These are phyloP conservation scores for Larix sibirica DNA, from an alignment of 83 land plant genomes.

Conservation along the genomic window DNA sequence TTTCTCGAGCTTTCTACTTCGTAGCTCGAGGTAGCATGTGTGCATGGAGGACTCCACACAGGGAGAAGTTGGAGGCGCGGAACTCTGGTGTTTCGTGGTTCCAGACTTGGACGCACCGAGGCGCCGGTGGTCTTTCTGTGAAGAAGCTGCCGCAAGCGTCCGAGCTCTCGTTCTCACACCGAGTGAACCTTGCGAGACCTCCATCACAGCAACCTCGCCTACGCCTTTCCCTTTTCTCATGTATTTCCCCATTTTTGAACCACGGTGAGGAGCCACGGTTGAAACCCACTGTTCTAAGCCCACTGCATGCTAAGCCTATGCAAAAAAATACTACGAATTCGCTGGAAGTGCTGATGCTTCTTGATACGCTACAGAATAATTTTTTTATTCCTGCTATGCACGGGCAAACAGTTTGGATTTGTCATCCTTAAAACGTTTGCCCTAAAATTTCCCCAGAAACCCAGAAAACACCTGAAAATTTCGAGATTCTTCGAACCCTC, in stretches of 20 bases:
- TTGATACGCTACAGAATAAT: too few species aligned
- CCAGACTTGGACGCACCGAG: not conserved
- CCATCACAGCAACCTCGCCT: slow-evolving; percentile 29
- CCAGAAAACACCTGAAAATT: too few species aligned
- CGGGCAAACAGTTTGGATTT: too few species aligned
- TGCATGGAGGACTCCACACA: slow-evolving; percentile 5
- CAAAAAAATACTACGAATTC: too few species aligned
- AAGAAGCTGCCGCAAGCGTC: slow-evolving; percentile 12
- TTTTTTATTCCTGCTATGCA: too few species aligned
- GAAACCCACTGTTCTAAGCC: not conserved
- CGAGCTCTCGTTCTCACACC: slow-evolving; percentile 26
- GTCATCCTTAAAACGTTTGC: too few species aligned
- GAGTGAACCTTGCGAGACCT: slow-evolving; percentile 21
- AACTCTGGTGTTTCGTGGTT: not conserved
- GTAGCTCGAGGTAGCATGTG: slow-evolving; percentile 24
- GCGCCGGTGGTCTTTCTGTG: slow-evolving; percentile 4
- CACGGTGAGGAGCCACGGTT: slow-evolving; percentile 14
- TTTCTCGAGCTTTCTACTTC: slow-evolving; percentile 31
- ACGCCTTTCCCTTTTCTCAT: slow-evolving; percentile 22
- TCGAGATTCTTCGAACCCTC: too few species aligned
- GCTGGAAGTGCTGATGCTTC: too few species aligned
- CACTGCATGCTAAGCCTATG: too few species aligned
- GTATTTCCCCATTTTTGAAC: slow-evolving; percentile 32
- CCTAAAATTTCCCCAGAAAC: too few species aligned
- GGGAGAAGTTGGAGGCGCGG: not conserved